Evolutionary conservation across 352 stramenopile species (phyloP).

Genomic region (Peronospora destructor): DNA sequence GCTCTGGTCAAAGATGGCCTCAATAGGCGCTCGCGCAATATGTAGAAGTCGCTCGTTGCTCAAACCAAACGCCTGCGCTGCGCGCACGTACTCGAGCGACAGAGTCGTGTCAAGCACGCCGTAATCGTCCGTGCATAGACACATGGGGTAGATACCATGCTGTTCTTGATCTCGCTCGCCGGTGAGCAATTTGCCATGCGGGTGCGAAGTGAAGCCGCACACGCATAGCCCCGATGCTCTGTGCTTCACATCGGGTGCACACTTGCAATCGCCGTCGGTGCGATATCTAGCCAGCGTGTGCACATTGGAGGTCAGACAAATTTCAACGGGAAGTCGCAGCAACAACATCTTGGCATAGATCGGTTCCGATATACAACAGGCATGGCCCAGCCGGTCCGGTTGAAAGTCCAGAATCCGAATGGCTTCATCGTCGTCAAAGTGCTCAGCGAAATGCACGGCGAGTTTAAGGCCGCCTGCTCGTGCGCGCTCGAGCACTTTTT

Average conservation of each 20-base stretch:
- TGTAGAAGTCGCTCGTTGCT: conserved; percentile 32
- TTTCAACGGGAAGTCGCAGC: conserved; percentile 85
- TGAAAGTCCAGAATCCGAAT: conserved; percentile 79
- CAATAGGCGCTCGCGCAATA: conserved; percentile 41
- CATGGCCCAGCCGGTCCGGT: conserved; percentile 90
- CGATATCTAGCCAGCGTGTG: conserved; percentile 86
- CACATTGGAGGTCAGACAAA: conserved; percentile 91
- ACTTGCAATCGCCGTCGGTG: conserved; percentile 28
- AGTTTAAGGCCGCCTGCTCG: conserved; percentile 72
- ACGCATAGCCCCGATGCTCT: conserved; percentile 36
- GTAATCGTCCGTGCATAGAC: conserved; percentile 90
- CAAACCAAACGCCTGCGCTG: conserved; percentile 70
- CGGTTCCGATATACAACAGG: conserved; percentile 68
- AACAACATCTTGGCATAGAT: conserved; percentile 65
- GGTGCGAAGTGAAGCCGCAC: conserved; percentile 76
- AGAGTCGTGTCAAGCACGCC: conserved; percentile 88
- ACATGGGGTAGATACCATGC: conserved; percentile 64
- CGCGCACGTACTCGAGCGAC: conserved; percentile 82
- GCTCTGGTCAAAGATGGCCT: conserved; percentile 53
- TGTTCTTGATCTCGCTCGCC: conserved; percentile 23
- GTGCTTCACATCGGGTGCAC: conserved; percentile 27
- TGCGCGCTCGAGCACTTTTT: conserved; percentile 63
- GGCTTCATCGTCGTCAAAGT: conserved; percentile 80
- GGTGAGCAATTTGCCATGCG: conserved; percentile 56
- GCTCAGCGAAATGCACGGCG: conserved; percentile 90